Evolutionary conservation across 768 basidiomycete species (phyloP).

Genomic region (Kwoniella sp.): DNA sequence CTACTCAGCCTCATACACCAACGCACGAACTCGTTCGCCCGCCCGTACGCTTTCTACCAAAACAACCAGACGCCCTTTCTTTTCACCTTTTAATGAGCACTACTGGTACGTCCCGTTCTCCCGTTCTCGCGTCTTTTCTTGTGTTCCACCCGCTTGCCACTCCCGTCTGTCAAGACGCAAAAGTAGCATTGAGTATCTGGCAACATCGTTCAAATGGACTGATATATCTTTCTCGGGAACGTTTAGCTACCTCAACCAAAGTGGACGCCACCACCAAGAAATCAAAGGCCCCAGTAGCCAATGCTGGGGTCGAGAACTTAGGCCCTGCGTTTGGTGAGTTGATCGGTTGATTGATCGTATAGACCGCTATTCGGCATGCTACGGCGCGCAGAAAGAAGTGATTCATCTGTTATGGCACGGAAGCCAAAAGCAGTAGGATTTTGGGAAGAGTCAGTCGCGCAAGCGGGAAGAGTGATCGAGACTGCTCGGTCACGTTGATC

Average conservation of each 20-base stretch:
- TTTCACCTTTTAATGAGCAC: conserved; percentile 53
- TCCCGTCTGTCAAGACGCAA: not conserved
- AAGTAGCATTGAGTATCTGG: too few relatives aligned
- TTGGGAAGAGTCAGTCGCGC: too few relatives aligned
- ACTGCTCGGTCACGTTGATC: too few relatives aligned
- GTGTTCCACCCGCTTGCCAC: not conserved
- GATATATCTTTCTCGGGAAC: too few relatives aligned
- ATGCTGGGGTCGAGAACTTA: conserved; percentile 48
- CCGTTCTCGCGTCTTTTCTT: too few relatives aligned
- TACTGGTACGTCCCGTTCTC: conserved; percentile 39
- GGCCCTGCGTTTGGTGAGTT: conserved; percentile 48
- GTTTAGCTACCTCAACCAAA: conserved; percentile 35
- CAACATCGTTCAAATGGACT: too few relatives aligned
- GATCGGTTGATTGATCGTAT: not conserved
- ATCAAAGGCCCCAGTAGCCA: conserved; percentile 37
- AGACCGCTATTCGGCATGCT: too few relatives aligned
- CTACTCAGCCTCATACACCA: conserved; percentile 7
- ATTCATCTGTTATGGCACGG: not conserved
- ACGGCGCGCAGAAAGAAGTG: too few relatives aligned
- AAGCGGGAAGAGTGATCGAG: too few relatives aligned
- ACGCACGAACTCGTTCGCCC: not conserved
- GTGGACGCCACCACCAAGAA: conserved; percentile 50
- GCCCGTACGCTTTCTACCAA: not conserved
- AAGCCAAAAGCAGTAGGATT: too few relatives aligned
- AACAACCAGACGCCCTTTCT: conserved; percentile 6